These are phyloP conservation scores for Dipsacomyces acuminosporus DNA, from an alignment of 371 early-diverging fungal species.

Conservation along the genomic window DNA sequence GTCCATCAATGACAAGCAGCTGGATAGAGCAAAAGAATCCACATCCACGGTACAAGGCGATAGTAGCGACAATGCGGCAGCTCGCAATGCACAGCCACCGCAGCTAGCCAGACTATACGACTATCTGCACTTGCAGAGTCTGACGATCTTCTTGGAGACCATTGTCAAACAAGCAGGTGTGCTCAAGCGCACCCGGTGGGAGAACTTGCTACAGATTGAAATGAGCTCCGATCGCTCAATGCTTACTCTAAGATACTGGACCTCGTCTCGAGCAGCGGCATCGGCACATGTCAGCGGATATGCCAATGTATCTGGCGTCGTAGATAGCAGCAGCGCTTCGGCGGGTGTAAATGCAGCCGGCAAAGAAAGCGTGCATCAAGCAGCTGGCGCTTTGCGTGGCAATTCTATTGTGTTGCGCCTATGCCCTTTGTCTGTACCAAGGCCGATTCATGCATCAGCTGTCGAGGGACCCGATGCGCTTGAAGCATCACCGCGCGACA, in stretches of 20 bases:
- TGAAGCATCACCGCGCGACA: conserved; percentile 3
- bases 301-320: too few species aligned
- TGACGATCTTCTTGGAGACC: conserved; percentile 62
- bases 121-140: conserved; percentile 61
- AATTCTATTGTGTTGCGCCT: conserved; percentile 33
- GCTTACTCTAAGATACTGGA: conserved; percentile 62
- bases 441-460: conserved; percentile 43
- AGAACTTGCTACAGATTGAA: conserved; percentile 59
- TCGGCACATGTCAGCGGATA: background rate
- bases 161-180: conserved; percentile 58
- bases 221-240: conserved; percentile 54
- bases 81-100: conserved; percentile 8
- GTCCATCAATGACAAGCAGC: too few species aligned
- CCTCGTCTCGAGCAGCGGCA: conserved; percentile 26
- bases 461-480: conserved; percentile 12
- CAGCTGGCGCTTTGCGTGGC: background rate
- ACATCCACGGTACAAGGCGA: background rate
- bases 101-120: conserved; percentile 61
- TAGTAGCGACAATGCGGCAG: background rate
- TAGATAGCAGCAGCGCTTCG: background rate
- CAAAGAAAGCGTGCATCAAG: too few species aligned
- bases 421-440: conserved; percentile 20
- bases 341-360: conserved; percentile 5
- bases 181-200: conserved; percentile 60
- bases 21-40: background rate